Base-by-base conservation (phyloP, 2,329 filamentous ascomycete genomes). In the Alternaria angustiovoidea region DNA sequence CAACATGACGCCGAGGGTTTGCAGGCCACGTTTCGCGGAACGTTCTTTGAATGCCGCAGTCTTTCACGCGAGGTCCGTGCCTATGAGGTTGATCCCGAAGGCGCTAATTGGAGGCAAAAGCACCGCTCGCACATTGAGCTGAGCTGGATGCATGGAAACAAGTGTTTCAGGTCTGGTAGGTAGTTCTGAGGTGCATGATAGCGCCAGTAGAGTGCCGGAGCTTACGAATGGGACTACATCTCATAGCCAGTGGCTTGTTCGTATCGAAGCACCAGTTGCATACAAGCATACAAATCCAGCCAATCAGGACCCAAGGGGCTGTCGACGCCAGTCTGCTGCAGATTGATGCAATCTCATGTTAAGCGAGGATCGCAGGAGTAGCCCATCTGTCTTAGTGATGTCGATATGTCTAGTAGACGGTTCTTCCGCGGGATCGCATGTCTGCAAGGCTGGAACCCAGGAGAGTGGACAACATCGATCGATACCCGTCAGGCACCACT, bases 401-500 rank as follows among this genome's bases (percentile, higher is more conserved):
- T 24, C 41, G 9, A 36, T 39, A 30, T 43, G 46, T 26, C 5
- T 46, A 22, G 43, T 54, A 42, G 18, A 16, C 32, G 28, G 34
- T 43, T 59, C 43, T 34, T 42, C 54, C 30, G 41, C 24, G n/a
- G 16, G 20, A 32, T 28, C 42, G 26, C 41, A 57, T 24, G 16
- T 51, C 8, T n/a, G 16, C 36, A 39, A 43, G 53, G 47, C 54
- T 60, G 28, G 7, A 36, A 34, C 48, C 54, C 54, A 54, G 48
- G 49, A 46, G 20, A 22, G 16, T 30, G 57, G 47, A 39, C 12
- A 36, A 24, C n/a, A 44, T 36, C 47, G 42, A 36, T 51, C 36
- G 48, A 54, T 39, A 49, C 38, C 59, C 54, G 49, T 57, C 39
- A 24, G 32, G 36, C 42, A 51, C 54, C 49, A 49, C 49, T 46